Percentiles rank a stretch among this genome's conserved stretches.
Conservation (phyloP, 768 basidiomycete species). For the Mycena indigotica region DNA sequence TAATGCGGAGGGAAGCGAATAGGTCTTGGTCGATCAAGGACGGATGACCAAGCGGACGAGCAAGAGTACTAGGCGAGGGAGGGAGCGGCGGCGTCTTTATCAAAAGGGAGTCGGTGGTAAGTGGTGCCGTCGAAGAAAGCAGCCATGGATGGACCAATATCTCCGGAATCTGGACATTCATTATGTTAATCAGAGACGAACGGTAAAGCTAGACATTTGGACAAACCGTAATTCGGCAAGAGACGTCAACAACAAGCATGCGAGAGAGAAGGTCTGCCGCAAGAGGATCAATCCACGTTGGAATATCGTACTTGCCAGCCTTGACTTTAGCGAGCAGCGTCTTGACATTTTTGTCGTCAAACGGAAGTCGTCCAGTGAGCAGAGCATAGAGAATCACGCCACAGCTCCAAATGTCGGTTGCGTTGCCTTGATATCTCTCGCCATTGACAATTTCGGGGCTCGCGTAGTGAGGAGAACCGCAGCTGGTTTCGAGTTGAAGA, state of each 20-base stretch:
- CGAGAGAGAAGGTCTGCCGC: conserved; percentile 81
- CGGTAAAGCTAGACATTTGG: conserved; percentile 1
- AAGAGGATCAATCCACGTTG: conserved; percentile 74
- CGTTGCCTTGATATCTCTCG: conserved; percentile 82
- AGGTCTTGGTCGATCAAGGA: conserved; percentile 76
- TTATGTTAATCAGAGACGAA: conserved; percentile 1
- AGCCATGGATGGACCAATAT: conserved; percentile 89
- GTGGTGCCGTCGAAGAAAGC: conserved; percentile 40
- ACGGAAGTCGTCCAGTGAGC: conserved; percentile 87
- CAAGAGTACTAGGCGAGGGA: conserved; percentile 69
- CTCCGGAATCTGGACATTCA: conserved; percentile 70
- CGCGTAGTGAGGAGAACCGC: conserved; percentile 96
- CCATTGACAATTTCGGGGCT: conserved; percentile 96
- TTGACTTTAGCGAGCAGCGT: conserved; percentile 84
- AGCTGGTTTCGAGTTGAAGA: conserved; percentile 88
- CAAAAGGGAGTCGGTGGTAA: conserved; percentile 27
- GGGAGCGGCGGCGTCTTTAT: conserved; percentile 45
- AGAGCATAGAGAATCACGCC: conserved; percentile 92
- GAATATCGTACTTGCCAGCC: conserved; percentile 82
- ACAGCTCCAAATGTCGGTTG: conserved; percentile 96
- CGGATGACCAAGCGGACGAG: conserved; percentile 67
- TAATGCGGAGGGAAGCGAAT: conserved; percentile 74
- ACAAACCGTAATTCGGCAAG: conserved; percentile 76
- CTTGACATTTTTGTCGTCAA: conserved; percentile 87
- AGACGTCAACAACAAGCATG: conserved; percentile 89